Base-by-base conservation (phyloP, 441 rosid species). In the Aquilaria agallochum region DNA sequence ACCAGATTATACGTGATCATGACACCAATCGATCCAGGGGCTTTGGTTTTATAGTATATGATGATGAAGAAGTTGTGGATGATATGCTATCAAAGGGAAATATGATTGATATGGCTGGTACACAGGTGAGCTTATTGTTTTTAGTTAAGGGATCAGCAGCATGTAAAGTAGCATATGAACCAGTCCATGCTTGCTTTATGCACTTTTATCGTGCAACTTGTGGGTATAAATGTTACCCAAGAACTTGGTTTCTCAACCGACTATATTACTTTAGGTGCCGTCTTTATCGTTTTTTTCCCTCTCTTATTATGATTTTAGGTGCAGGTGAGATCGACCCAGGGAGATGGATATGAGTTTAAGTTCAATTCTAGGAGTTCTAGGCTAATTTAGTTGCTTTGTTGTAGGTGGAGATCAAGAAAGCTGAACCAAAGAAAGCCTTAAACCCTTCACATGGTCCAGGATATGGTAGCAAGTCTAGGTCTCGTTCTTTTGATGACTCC, bases 391-490 rank as follows among this genome's bases (percentile, higher is more conserved):
- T 80, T 94, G 83, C 92, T 94, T 85, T 89, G 81, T 91, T 94
- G 98, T 94, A 94, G 97, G 98, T 91, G 90, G 97, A 91, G 87
- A 84, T 94, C 93, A 94, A 91, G 94, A 94, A 94, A 86, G 98
- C 98, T 53, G 98, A 94, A 91, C 97, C 97, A 84, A 89, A 89
- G 97, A 91, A 94, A 90, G 69, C 89, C 76, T 85, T 90, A 55
- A 89, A 84, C 87, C 96, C 91, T 73, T 90, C 95, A 75, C 85
- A 90, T 76, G 84, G 84, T 81, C 74, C 91, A 72, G 59, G 81
- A 54, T 83, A 78, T 61, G 86, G 91, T 85, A 90, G 91, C 83
- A 78, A 90, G 72, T 81, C 95, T 90, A 90, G 97, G 87, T 67
- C 80, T 59, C 92, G 88, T 75, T 80, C 93, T 69, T 88, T 65